Evolutionary conservation across 495 filamentous ascomycete genomes (phyloP).

Genomic region (Trichoderma reesei): DNA sequence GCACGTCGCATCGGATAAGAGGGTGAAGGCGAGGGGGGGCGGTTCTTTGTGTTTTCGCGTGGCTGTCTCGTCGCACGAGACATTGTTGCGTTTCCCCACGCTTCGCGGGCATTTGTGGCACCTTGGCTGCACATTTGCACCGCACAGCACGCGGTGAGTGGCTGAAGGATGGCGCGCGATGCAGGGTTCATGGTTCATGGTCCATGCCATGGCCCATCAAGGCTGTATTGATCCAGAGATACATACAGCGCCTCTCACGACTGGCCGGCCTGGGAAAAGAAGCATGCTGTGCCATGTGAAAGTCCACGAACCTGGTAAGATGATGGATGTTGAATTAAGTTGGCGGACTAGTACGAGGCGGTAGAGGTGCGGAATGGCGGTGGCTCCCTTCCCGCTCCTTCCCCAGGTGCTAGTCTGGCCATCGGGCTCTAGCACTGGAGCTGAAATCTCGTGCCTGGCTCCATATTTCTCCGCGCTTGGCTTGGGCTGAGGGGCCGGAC

Average conservation of each 20-base stretch:
- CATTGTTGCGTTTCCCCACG: not conserved
- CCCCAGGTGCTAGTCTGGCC: too few relatives aligned
- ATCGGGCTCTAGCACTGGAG: too few relatives aligned
- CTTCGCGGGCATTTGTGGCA: not conserved
- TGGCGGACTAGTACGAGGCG: not conserved
- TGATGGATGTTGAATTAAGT: not conserved
- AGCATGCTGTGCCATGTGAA: too few relatives aligned
- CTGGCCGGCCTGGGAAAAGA: too few relatives aligned
- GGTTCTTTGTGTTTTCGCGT: slow-evolving; percentile 4
- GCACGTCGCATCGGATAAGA: not conserved
- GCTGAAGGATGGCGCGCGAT: not conserved
- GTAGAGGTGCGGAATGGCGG: not conserved
- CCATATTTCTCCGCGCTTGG: not conserved
- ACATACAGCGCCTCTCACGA: too few relatives aligned
- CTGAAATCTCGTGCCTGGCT: not conserved
- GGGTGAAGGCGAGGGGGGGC: not conserved
- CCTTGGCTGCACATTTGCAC: not conserved
- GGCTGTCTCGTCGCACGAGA: not conserved
- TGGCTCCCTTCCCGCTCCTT: not conserved
- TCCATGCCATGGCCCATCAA: too few relatives aligned
- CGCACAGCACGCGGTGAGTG: not conserved
- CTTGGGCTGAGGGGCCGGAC: not conserved
- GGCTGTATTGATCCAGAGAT: too few relatives aligned
- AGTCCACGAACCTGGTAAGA: not conserved
- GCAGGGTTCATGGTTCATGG: not conserved